Evolutionary conservation across 2,329 filamentous ascomycete genomes (phyloP).

Genomic region (Microsporum audouinii): DNA sequence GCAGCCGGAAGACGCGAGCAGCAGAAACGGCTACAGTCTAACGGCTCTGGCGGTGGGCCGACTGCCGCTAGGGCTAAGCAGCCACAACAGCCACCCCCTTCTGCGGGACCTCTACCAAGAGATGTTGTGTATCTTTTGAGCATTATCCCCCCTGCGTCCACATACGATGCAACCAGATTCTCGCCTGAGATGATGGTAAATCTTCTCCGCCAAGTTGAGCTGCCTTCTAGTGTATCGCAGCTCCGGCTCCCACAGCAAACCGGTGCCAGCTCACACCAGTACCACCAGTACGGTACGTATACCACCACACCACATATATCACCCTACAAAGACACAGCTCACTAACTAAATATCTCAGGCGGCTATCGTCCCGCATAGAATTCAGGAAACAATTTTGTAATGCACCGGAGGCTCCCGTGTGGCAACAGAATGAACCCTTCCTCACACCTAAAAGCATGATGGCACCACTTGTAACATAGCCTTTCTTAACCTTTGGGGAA

Average conservation of each 20-base stretch:
- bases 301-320: background rate
- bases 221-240: constrained; percentile 45
- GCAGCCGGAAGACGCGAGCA: constrained; percentile 78
- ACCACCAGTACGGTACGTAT: background rate
- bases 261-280: background rate
- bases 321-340: background rate
- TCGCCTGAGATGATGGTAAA: constrained; percentile 60
- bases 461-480: constrained; percentile 2
- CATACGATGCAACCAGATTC: constrained; percentile 61
- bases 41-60: constrained; percentile 16
- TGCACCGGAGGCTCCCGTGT: background rate
- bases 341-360: background rate
- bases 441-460: background rate
- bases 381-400: background rate
- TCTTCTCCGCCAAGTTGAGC: constrained; percentile 55
- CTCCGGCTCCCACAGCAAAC: constrained; percentile 16
- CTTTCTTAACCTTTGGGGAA: background rate
- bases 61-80: constrained; percentile 1
- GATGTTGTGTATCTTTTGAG: constrained; percentile 52
- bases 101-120: constrained; percentile 57
- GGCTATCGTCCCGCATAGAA: constrained; percentile 2
- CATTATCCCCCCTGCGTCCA: constrained; percentile 60
- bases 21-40: constrained; percentile 42
- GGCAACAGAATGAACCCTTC: background rate
- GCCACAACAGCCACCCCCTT: constrained; percentile 36